phyloP scores from a whole-genome alignment of 352 stramenopile species.

The Globisporangium nagaii region DNA sequence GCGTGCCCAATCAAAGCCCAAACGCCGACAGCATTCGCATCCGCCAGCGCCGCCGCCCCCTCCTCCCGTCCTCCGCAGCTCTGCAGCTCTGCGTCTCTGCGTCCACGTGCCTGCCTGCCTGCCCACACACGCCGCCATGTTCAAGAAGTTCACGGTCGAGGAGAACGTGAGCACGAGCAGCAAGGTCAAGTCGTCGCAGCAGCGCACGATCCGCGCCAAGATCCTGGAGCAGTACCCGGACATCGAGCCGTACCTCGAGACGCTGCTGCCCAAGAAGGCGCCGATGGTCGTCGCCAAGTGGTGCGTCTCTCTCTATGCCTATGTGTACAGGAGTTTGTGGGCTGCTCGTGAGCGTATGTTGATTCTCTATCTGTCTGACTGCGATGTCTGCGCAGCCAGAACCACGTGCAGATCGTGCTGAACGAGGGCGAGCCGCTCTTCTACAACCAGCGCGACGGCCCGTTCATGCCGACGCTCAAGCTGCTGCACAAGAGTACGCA shows the following conservation, averaged over 20 bases:
- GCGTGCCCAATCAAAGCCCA: too few species aligned
- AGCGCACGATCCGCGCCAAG: constrained; percentile 92
- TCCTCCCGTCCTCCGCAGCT: too few species aligned
- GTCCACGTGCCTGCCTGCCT: too few species aligned
- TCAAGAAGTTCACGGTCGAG: constrained; percentile 93
- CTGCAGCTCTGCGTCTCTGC: too few species aligned
- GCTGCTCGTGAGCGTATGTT: neutral
- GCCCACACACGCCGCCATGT: constrained; percentile 63
- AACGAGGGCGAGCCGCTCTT: constrained; percentile 91
- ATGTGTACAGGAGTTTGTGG: neutral
- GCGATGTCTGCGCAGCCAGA: constrained; percentile 48
- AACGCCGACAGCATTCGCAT: too few species aligned
- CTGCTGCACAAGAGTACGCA: constrained; percentile 93
- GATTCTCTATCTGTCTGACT: neutral
- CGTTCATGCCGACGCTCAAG: constrained; percentile 95
- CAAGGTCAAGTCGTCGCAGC: constrained; percentile 96
- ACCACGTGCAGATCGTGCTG: constrained; percentile 89
- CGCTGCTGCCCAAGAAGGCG: constrained; percentile 93
- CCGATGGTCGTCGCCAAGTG: constrained; percentile 90
- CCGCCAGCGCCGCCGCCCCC: too few species aligned
- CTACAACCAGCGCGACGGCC: constrained; percentile 95
- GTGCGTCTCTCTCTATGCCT: constrained; percentile 25
- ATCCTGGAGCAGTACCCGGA: constrained; percentile 92
- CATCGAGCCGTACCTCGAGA: constrained; percentile 85
- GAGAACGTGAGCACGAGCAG: constrained; percentile 94